These are phyloP conservation scores for Amniculicola lignicola DNA, from an alignment of 495 filamentous ascomycete genomes.

Conservation along the genomic window DNA sequence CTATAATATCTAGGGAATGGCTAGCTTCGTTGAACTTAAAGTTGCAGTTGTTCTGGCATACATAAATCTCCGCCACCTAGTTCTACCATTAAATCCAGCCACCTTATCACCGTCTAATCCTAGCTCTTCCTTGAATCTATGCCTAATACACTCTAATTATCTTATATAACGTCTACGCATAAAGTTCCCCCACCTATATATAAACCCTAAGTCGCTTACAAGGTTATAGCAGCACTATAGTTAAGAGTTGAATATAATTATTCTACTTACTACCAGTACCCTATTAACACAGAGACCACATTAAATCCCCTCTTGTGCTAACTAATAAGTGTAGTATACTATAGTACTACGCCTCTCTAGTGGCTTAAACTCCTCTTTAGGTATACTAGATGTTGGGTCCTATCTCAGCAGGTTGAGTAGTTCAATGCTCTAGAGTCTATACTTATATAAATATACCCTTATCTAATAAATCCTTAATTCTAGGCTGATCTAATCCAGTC, in stretches of 20 bases:
- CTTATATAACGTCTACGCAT: conserved; percentile 16
- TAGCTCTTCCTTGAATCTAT: conserved; percentile 10
- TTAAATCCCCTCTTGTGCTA: conserved; percentile 4
- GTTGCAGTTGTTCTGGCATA: conserved; percentile 7
- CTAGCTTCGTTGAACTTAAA: conserved; percentile 10
- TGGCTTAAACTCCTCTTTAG: conserved; percentile 15
- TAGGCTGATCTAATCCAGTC: conserved; percentile 16
- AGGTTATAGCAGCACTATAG: conserved; percentile 10
- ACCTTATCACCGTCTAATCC: conserved; percentile 5
- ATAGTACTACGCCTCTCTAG: conserved; percentile 7
- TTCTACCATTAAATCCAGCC: conserved; percentile 11
- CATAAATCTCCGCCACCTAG: conserved; percentile 10
- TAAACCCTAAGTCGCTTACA: conserved; percentile 15
- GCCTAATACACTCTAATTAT: conserved; percentile 18
- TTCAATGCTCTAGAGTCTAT: conserved; percentile 20
- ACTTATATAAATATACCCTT: conserved; percentile 11
- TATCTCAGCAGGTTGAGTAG: conserved; percentile 14
- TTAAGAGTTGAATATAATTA: conserved; percentile 17
- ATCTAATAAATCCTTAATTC: conserved; percentile 16
- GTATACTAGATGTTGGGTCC: conserved; percentile 9
- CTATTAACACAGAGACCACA: conserved; percentile 2
- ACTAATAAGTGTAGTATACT: background rate
- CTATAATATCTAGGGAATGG: conserved; percentile 8
- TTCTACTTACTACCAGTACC: conserved; percentile 13
- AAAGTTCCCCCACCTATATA: conserved; percentile 14